A percentile compares a stretch with the other conserved stretches of the same genome.
These are phyloP conservation scores for Pyronema domesticum DNA, from an alignment of 495 filamentous ascomycete species.

Conservation along the genomic window DNA sequence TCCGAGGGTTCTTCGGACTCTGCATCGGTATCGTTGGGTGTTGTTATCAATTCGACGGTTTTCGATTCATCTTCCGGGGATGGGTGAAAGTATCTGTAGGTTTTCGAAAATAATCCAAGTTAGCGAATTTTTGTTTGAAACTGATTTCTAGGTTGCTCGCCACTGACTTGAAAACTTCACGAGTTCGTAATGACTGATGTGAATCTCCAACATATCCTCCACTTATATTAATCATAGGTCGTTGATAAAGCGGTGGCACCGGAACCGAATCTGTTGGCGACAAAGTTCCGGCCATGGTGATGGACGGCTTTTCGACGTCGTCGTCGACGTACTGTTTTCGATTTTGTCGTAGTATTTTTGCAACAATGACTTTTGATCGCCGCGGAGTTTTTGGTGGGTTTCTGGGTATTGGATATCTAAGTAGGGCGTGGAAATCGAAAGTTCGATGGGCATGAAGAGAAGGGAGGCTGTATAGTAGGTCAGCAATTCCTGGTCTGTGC, in stretches of 20 bases:
- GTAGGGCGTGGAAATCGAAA: background rate
- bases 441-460: background rate
- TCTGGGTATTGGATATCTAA: background rate
- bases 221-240: background rate
- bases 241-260: background rate
- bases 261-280: background rate
- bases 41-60: background rate
- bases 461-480: too few species aligned
- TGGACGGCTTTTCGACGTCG: background rate
- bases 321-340: background rate
- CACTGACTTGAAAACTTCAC: conserved; percentile 25
- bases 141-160: background rate
- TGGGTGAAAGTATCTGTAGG: conserved; percentile 9
- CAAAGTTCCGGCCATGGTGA: background rate
- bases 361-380: background rate
- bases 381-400: background rate
- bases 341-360: background rate
- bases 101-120: background rate
- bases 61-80: conserved; percentile 4
- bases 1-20: background rate
- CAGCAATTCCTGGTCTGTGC: too few species aligned
- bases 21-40: background rate
- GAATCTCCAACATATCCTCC: conserved; percentile 9
- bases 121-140: background rate
- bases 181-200: conserved; percentile 9